Base-by-base conservation (phyloP, 805 yeast genomes). In the Hanseniaspora taiwanica region DNA sequence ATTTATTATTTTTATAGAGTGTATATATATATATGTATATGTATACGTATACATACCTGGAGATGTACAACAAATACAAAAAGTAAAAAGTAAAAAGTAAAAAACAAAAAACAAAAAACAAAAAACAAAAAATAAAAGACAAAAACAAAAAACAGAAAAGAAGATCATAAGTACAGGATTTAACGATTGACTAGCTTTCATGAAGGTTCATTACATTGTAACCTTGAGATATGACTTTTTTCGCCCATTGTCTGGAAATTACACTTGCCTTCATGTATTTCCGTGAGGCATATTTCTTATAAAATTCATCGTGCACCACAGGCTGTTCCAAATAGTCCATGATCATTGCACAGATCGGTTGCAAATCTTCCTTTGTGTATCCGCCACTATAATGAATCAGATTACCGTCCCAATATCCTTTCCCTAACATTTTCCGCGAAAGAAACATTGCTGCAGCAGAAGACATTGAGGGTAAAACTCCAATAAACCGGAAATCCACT, bases 381-480 rank as follows among this genome's bases (percentile, higher is more conserved):
- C 94, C 96, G 25, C 96, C 96, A 18, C 91, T 78, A 59, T 89
- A 91, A 55, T 85, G 95, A 37, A 84, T 76, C 48, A 89, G 66
- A 60, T 86, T 87, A 7, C 81, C 81, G 55, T 78, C 77, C 96
- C 96, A 87, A 25, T 76, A 78, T 2, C 68, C 65, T 38, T 66
- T 76, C 17, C 79, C 80, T 48, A 83, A 62, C 66, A 86, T 82
- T 51, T 74, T 72, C 53, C 95, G 71, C 6, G 94, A 76, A 37
- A 86, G 64, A 57, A 76, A 81, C 93, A 87, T 85, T 25, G 96
- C 81, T 12, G 89, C 81, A 3, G 96, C 96, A 2, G 94, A 77
- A 52, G 91, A 76, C 48, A 81, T 64, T 18, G 94, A 81, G 7
- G 96, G 96, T 47, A 75, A 66, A 45, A 72, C 70, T 12, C 86